phyloP scores from a whole-genome alignment of 75 land plant species.

The Isoetes taiwanensis region DNA sequence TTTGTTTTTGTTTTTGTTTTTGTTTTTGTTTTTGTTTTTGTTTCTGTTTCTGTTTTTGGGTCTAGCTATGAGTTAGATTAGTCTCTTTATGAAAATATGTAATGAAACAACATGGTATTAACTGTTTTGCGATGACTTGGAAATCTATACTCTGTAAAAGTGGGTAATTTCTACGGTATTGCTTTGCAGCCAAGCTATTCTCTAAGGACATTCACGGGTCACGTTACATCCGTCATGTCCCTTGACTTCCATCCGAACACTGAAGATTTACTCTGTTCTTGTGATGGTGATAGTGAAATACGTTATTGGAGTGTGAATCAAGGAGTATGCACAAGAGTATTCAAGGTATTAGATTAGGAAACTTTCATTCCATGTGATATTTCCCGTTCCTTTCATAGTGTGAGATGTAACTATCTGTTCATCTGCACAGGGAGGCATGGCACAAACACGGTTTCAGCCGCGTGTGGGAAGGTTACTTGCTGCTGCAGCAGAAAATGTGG shows the following conservation, averaged over 20 bases:
- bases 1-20: no score
- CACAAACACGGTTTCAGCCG: slow-evolving; percentile 80
- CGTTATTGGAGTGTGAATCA: slow-evolving; percentile 83
- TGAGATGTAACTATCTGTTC: background rate
- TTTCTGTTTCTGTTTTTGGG: no score
- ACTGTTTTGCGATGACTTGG: no score
- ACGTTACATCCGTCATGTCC: slow-evolving; percentile 60
- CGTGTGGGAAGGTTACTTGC: slow-evolving; percentile 63
- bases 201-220: slow-evolving; percentile 66
- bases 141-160: no score
- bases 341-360: slow-evolving; percentile 36
- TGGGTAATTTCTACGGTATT: no score
- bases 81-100: no score
- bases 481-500: slow-evolving; percentile 76
- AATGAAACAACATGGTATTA: no score
- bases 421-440: slow-evolving; percentile 59
- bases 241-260: slow-evolving; percentile 73
- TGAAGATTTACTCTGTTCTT: slow-evolving; percentile 74
- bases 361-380: background rate
- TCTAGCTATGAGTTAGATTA: no score
- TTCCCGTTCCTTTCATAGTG: background rate
- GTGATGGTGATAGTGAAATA: slow-evolving; percentile 77
- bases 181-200: slow-evolving; percentile 58
- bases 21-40: no score
- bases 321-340: slow-evolving; percentile 46